Percentiles rank a stretch among this genome's conserved stretches.
Evolutionary conservation across 768 basidiomycete species (phyloP).

Genomic region (Hydnomerulius pinastri): DNA sequence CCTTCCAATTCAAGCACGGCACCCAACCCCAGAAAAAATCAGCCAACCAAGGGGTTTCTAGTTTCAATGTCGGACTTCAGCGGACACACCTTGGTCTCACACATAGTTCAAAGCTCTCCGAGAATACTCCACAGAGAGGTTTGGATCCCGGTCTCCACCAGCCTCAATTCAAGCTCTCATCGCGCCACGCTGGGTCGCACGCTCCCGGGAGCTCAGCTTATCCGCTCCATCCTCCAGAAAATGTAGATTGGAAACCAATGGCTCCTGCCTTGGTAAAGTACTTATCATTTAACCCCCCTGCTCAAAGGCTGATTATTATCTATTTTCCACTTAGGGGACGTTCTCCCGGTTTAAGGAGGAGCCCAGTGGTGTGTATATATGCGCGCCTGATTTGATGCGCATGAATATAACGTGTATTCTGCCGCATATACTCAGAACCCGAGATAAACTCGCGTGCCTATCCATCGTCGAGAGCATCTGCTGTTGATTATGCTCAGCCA

Average conservation of each 20-base stretch:
- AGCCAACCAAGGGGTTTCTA: neutral
- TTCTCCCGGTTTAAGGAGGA: slow-evolving; percentile 10
- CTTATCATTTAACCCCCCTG: neutral
- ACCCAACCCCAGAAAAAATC: slow-evolving; percentile 13
- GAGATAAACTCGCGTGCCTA: slow-evolving; percentile 3
- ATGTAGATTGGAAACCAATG: slow-evolving; percentile 5
- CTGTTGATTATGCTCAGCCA: slow-evolving; percentile 8
- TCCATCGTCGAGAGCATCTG: neutral
- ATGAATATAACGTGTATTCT: neutral
- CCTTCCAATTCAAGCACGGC: slow-evolving; percentile 23
- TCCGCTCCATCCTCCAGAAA: slow-evolving; percentile 3
- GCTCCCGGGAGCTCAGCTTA: slow-evolving; percentile 7
- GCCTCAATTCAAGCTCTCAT: slow-evolving; percentile 8
- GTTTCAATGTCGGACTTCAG: slow-evolving; percentile 9
- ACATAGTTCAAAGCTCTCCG: slow-evolving; percentile 8
- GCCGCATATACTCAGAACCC: slow-evolving; percentile 18
- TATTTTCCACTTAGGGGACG: slow-evolving; percentile 5
- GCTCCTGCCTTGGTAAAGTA: slow-evolving; percentile 9
- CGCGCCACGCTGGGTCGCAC: slow-evolving; percentile 14
- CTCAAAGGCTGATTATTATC: neutral
- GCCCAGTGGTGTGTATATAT: slow-evolving; percentile 27
- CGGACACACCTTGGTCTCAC: slow-evolving; percentile 8
- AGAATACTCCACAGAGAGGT: slow-evolving; percentile 2
- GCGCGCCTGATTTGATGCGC: neutral
- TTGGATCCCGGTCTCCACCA: slow-evolving; percentile 12